Evolutionary conservation across 345 rosid genomes (phyloP).

Genomic region (Salix arbutifolia): DNA sequence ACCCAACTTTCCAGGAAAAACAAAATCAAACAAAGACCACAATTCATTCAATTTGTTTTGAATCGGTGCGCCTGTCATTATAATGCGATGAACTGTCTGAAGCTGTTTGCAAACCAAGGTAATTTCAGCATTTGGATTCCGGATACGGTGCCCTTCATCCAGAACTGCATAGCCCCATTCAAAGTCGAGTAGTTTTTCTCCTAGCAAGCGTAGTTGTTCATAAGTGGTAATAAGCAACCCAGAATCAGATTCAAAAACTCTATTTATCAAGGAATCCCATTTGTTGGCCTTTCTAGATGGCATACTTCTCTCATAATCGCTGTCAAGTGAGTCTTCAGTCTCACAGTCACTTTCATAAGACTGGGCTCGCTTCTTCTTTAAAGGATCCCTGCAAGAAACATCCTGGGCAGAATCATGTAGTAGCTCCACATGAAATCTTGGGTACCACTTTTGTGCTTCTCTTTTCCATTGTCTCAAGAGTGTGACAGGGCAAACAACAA

Average conservation of each 20-base stretch:
- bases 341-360: constrained; percentile 63
- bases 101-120: constrained; percentile 94
- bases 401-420: constrained; percentile 92
- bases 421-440: constrained; percentile 69
- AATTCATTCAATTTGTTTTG: constrained; percentile 87
- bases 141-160: constrained; percentile 96
- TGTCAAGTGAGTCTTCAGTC: constrained; percentile 60
- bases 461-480: constrained; percentile 93
- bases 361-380: constrained; percentile 36
- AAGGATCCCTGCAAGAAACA: constrained; percentile 17
- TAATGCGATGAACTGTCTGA: constrained; percentile 88
- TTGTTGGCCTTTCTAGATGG: constrained; percentile 50
- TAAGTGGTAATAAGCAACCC: constrained; percentile 90
- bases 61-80: constrained; percentile 98
- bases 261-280: constrained; percentile 82
- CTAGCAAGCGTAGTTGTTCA: constrained; percentile 86
- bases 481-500: constrained; percentile 90
- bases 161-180: constrained; percentile 94
- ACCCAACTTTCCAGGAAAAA: constrained; percentile 95
- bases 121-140: constrained; percentile 91
- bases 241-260: constrained; percentile 65
- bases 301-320: constrained; percentile 48
- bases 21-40: constrained; percentile 98
- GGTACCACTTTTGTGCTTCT: constrained; percentile 87
- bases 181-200: constrained; percentile 75